A percentile compares a stretch with the other conserved stretches of the same genome.
Conservation (phyloP, 176 grass and related monocot species). For the Leersia perrieri region DNA sequence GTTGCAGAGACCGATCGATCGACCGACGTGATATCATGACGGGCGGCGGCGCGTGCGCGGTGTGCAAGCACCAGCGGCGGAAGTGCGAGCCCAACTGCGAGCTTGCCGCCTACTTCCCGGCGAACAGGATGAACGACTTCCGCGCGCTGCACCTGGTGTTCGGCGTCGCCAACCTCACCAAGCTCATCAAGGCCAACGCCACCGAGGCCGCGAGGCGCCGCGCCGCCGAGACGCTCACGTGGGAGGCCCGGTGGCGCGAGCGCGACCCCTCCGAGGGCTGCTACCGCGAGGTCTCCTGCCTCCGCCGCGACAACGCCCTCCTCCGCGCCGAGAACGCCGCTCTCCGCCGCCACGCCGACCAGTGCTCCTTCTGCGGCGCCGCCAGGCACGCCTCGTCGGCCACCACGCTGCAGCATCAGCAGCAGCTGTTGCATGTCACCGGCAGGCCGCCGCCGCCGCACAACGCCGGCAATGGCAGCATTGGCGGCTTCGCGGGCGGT, state of each 20-base stretch:
- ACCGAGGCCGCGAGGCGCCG: slow-evolving; percentile 45
- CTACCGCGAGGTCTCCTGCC: slow-evolving; percentile 66
- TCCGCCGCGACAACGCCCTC: slow-evolving; percentile 58
- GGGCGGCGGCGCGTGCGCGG: slow-evolving; percentile 66
- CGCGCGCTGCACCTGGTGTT: slow-evolving; percentile 74
- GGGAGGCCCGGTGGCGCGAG: slow-evolving; percentile 77
- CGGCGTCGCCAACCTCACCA: slow-evolving; percentile 71
- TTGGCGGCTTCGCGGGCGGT: background rate
- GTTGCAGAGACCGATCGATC: background rate
- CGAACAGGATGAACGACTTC: slow-evolving; percentile 69
- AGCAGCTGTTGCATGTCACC: slow-evolving; percentile 23
- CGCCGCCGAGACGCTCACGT: slow-evolving; percentile 67
- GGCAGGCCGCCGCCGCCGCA: slow-evolving; percentile 18
- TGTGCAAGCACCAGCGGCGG: slow-evolving; percentile 80
- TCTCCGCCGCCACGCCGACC: slow-evolving; percentile 47
- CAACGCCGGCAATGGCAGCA: too few species aligned
- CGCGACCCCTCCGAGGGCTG: slow-evolving; percentile 64
- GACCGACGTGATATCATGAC: slow-evolving; percentile 44
- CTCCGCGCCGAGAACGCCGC: slow-evolving; percentile 63
- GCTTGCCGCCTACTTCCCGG: slow-evolving; percentile 70
- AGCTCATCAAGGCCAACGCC: slow-evolving; percentile 81
- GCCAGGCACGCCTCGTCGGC: background rate
- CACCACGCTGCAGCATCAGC: slow-evolving; percentile 25
- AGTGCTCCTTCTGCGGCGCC: slow-evolving; percentile 22
- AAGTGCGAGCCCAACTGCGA: slow-evolving; percentile 85